Evolutionary conservation across 371 early-diverging fungal species (phyloP).

Genomic region (Mucor indicus): DNA sequence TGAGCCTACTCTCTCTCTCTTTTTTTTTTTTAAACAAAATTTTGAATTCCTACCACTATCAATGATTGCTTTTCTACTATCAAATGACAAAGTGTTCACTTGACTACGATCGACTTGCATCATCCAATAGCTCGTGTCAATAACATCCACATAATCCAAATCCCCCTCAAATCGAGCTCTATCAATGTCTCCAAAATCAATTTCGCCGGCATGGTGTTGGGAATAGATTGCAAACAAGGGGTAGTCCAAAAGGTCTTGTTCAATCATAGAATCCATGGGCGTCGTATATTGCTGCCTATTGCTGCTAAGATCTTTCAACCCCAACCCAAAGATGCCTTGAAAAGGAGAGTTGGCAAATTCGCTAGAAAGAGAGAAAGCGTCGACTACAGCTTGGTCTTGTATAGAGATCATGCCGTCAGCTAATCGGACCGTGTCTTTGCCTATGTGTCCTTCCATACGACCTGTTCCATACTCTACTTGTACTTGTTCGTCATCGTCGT

Average conservation of each 20-base stretch:
- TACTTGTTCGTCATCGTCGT: conserved; percentile 17
- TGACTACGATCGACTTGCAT: conserved; percentile 55
- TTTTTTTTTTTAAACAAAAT: not conserved
- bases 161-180: conserved; percentile 48
- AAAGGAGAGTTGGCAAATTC: conserved; percentile 60
- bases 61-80: conserved; percentile 45
- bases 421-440: conserved; percentile 48
- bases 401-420: conserved; percentile 40
- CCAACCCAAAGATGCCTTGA: conserved; percentile 72
- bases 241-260: conserved; percentile 55
- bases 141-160: conserved; percentile 60
- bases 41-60: conserved; percentile 42
- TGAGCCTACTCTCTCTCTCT: not conserved
- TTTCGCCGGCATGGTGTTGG: conserved; percentile 55
- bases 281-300: conserved; percentile 24
- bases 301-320: conserved; percentile 55
- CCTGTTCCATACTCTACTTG: conserved; percentile 70
- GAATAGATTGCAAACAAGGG: conserved; percentile 74
- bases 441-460: conserved; percentile 43
- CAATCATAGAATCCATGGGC: conserved; percentile 71
- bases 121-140: conserved; percentile 80
- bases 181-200: conserved; percentile 70
- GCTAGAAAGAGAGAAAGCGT: conserved; percentile 51
- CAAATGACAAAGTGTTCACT: conserved; percentile 29
- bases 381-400: conserved; percentile 46